Conservation (phyloP, 331 rosid species). For the Pyrus hybrid region DNA sequence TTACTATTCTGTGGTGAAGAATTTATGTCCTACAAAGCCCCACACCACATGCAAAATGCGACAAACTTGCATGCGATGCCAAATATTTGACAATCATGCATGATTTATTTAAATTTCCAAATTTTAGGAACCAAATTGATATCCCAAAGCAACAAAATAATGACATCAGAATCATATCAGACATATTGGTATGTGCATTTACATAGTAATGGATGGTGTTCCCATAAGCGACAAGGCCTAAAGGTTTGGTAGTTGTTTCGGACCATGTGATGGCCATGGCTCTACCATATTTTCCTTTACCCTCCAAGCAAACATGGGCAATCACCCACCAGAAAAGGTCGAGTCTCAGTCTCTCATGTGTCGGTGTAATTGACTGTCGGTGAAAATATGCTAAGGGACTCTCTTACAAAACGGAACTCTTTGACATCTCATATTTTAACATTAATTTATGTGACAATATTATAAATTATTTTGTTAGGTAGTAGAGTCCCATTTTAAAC, state of each 20-base stretch:
- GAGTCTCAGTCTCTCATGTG: neutral
- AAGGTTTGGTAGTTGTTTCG: constrained; percentile 23
- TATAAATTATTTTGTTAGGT: no score
- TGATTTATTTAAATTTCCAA: no score
- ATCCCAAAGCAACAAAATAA: neutral
- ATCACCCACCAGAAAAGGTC: neutral
- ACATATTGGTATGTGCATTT: neutral
- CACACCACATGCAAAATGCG: neutral
- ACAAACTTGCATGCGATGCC: neutral
- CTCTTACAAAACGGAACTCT: no score
- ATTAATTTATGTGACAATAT: accelerated
- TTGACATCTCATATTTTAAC: no score
- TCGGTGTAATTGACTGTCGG: constrained; percentile 30
- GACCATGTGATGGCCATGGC: constrained; percentile 20
- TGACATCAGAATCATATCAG: neutral
- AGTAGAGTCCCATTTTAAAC: no score
- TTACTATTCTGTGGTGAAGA: neutral
- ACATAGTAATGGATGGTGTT: neutral
- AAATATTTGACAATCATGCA: neutral
- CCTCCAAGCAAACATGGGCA: neutral
- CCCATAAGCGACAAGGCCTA: constrained; percentile 20
- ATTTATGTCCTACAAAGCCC: neutral
- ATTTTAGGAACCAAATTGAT: neutral
- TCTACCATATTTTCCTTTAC: neutral
- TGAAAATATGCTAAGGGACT: neutral